Evolutionary conservation across 768 basidiomycete species (phyloP).

Genomic region (Suillus placidus): DNA sequence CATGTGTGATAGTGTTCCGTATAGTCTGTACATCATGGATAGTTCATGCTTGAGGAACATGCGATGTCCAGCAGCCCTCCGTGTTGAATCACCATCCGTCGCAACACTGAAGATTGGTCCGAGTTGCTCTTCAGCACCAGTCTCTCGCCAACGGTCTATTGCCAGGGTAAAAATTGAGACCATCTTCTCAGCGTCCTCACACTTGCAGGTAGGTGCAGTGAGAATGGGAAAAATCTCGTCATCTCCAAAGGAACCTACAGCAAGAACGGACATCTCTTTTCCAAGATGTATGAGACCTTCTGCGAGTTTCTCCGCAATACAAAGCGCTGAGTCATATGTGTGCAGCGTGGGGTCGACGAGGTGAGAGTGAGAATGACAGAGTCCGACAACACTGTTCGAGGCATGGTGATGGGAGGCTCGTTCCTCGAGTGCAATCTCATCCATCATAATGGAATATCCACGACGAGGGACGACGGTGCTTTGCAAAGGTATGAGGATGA

Average conservation of each 20-base stretch:
- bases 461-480: background rate
- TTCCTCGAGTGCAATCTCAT: slow-evolving; percentile 21
- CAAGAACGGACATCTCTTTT: slow-evolving; percentile 18
- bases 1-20: too few species aligned
- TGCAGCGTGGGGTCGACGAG: background rate
- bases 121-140: too few species aligned
- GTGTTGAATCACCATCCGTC: too few species aligned
- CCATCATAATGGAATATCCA: slow-evolving; percentile 16
- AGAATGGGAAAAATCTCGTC: slow-evolving; percentile 15
- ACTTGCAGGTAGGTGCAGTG: slow-evolving; percentile 17
- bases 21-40: too few species aligned
- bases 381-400: slow-evolving; percentile 13
- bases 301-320: background rate
- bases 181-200: slow-evolving; percentile 2
- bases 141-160: too few species aligned
- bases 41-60: too few species aligned
- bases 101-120: too few species aligned
- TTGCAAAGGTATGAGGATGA: slow-evolving; percentile 9
- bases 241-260: slow-evolving; percentile 12
- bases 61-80: too few species aligned
- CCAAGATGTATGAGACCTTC: slow-evolving; percentile 14
- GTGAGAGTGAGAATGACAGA: slow-evolving; percentile 17
- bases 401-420: slow-evolving; percentile 10
- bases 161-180: background rate
- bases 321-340: slow-evolving; percentile 9